Evolutionary conservation across 495 filamentous ascomycete species (phyloP).

Genomic region (Neurospora sp.): DNA sequence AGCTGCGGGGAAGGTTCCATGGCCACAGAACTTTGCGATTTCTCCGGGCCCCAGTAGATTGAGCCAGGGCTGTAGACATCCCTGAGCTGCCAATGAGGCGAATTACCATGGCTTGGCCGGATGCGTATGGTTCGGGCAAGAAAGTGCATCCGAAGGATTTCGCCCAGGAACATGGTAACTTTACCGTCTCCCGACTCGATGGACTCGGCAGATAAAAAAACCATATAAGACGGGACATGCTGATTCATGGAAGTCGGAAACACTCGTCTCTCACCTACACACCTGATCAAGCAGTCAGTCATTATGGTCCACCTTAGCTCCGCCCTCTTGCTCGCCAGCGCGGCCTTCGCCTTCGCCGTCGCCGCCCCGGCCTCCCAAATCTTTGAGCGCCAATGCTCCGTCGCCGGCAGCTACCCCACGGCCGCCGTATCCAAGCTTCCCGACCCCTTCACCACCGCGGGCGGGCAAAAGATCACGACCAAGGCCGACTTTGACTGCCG

Average conservation of each 20-base stretch:
- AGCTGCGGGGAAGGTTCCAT: conserved; percentile 12
- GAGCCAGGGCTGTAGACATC: neutral
- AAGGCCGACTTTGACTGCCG: conserved; percentile 42
- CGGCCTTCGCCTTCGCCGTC: conserved; percentile 28
- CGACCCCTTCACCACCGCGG: conserved; percentile 40
- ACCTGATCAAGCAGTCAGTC: neutral
- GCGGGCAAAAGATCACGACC: conserved; percentile 34
- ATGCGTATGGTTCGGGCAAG: neutral
- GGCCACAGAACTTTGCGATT: neutral
- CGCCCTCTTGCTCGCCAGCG: conserved; percentile 31
- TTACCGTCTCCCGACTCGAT: neutral
- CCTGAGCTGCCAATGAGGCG: neutral
- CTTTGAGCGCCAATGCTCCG: conserved; percentile 34
- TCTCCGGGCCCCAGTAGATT: neutral
- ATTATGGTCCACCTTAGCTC: conserved; percentile 34
- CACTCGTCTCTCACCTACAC: neutral
- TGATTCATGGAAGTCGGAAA: neutral
- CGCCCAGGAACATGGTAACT: conserved; percentile 5
- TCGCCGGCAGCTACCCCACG: conserved; percentile 14
- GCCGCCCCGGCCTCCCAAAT: conserved; percentile 33
- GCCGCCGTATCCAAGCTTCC: conserved; percentile 34
- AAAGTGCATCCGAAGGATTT: neutral
- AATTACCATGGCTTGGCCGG: neutral
- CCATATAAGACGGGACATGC: conserved; percentile 10
- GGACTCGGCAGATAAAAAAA: neutral